Base-by-base conservation (phyloP, 2,329 filamentous ascomycete species). In the Westerdykella aurantiaca region DNA sequence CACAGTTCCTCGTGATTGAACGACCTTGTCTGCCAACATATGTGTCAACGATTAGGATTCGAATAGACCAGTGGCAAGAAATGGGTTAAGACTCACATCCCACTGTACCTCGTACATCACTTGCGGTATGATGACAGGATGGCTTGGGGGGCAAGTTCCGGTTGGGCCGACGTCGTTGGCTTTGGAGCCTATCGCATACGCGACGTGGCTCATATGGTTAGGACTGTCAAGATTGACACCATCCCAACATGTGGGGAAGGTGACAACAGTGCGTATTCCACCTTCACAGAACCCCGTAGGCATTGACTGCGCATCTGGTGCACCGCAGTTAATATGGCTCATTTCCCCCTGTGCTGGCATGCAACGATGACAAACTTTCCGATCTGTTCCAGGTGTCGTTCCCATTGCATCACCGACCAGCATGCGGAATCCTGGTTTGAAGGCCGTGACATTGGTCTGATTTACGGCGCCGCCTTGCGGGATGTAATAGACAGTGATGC, bases 201-300 rank as follows among this genome's bases (percentile, higher is more conserved):
- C 33, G 7, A 35, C 33, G 13, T 35, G 33, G 33, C 33, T 35
- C 63, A 50, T 69, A 70, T 79, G 80, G 68, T 82, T 73, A 41
- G 74, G 71, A 43, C 83, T 72, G 48, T 77, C 80, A 38, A 76
- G 71, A 34, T 74, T 65, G 38, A 67, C 63, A 17, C 82, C 83
- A 67, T 86, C 77, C 75, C 85, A 86, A 72, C 83, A 87, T 4
- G 81, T 85, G 2, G 83, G 83, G 68, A 87, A 85, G 69, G 84
- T 83, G 33, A 86, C 69, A 48, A 86, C 79, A 45, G 77, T 73
- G 29, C 83, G 79, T 35, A 86, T 68, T 9, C 77, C 71, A 81
- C 68, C 34, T 0, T 14, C 45, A 61, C 86, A 89, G 18, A 48
- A 25, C 5, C 21, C 14, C 13, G 33, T 42, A 12, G 39, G 39